Percentiles rank a stretch among this genome's conserved stretches.
Evolutionary conservation across 2,329 filamentous ascomycete species (phyloP).

Genomic region (Kalaharituber pfeilii): DNA sequence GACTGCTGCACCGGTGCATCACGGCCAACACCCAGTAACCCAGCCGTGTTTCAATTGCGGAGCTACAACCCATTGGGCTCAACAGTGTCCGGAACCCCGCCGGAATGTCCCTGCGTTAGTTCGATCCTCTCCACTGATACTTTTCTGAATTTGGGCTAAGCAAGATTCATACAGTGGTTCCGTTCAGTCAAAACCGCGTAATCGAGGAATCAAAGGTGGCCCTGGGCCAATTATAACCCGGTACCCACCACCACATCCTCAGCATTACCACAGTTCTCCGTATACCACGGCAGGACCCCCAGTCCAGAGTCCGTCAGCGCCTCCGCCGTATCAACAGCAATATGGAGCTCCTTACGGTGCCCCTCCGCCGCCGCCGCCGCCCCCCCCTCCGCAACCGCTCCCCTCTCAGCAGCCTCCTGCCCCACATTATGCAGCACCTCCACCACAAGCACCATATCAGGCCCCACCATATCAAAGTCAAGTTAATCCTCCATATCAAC

Average conservation of each 20-base stretch:
- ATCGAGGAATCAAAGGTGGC: conserved; percentile 24
- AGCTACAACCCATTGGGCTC: conserved; percentile 24
- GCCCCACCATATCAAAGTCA: conserved; percentile 4
- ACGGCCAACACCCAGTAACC: conserved; percentile 7
- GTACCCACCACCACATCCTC: conserved; percentile 22
- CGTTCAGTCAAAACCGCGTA: conserved; percentile 7
- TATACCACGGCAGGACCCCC: not conserved
- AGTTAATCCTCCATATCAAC: conserved; percentile 1
- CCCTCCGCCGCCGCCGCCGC: conserved; percentile 17
- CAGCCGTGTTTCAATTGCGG: conserved; percentile 27
- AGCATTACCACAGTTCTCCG: not conserved
- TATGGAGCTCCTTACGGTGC: conserved; percentile 16
- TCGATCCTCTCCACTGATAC: not conserved
- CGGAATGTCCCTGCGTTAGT: conserved; percentile 25
- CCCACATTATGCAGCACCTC: conserved; percentile 4
- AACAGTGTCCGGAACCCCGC: conserved; percentile 26
- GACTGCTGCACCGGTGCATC: conserved; percentile 2
- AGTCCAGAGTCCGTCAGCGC: not conserved
- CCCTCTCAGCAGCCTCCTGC: conserved; percentile 8
- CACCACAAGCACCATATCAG: conserved; percentile 1
- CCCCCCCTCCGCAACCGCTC: conserved; percentile 3
- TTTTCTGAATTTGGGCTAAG: conserved; percentile 1
- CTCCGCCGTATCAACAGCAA: conserved; percentile 15
- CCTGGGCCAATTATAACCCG: conserved; percentile 27
- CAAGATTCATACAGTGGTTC: conserved; percentile 11